Evolutionary conservation across 306 rosid species (phyloP).

Genomic region (Urtica urens): DNA sequence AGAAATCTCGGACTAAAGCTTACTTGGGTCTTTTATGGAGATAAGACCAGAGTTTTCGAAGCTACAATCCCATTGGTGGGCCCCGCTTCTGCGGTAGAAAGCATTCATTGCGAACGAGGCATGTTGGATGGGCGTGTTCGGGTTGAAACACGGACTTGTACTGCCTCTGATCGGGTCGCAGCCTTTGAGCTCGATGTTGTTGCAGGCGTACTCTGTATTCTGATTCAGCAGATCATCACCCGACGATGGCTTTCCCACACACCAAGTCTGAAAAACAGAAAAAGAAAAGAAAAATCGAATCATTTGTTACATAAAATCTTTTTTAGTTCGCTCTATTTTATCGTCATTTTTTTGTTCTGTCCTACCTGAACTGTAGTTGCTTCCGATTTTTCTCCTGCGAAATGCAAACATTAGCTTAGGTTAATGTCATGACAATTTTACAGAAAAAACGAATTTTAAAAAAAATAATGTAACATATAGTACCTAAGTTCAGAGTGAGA

Average conservation of each 20-base stretch:
- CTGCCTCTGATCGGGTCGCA: slow-evolving; percentile 8
- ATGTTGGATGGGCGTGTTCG: slow-evolving; percentile 12
- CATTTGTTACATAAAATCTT: too few species aligned
- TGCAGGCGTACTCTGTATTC: slow-evolving; percentile 7
- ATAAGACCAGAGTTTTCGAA: slow-evolving; percentile 12
- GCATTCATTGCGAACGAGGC: slow-evolving; percentile 22
- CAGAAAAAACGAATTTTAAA: too few species aligned
- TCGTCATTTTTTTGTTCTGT: not conserved
- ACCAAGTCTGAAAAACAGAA: slow-evolving; percentile 15
- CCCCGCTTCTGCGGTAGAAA: slow-evolving; percentile 13
- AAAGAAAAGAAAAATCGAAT: not conserved
- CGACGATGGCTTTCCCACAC: slow-evolving; percentile 17
- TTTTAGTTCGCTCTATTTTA: not conserved
- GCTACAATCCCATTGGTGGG: slow-evolving; percentile 11
- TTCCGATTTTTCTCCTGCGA: not conserved
- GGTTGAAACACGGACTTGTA: slow-evolving; percentile 13
- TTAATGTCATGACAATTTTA: too few species aligned
- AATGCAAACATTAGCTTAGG: too few species aligned
- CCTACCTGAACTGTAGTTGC: not conserved
- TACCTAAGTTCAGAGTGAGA: not conserved
- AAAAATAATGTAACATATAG: too few species aligned
- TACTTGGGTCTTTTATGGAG: slow-evolving; percentile 17
- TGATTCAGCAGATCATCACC: not conserved
- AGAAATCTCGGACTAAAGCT: too few species aligned
- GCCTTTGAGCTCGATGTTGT: not conserved